Evolutionary conservation across 2,329 filamentous ascomycete genomes (phyloP).

Genomic region (Botrytis sinoallii): DNA sequence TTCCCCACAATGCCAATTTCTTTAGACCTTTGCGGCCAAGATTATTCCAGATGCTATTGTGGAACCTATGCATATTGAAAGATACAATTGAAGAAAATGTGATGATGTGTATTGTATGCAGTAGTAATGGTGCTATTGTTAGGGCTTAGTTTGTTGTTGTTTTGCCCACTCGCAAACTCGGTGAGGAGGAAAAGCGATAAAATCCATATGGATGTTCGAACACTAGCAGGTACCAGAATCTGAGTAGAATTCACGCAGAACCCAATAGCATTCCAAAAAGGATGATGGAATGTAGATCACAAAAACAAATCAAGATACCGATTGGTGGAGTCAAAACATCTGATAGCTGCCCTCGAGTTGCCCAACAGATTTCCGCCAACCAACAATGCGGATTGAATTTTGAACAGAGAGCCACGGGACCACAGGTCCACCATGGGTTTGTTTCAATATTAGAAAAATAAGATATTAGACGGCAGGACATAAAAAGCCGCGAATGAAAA

Average conservation of each 20-base stretch:
- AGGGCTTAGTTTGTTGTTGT: too few species aligned
- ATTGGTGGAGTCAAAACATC: slow-evolving; percentile 2
- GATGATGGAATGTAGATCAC: not conserved
- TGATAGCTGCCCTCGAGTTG: not conserved
- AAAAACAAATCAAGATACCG: not conserved
- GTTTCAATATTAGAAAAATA: not conserved
- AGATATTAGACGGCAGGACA: not conserved
- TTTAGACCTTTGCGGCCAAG: not conserved
- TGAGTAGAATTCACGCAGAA: not conserved
- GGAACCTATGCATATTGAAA: not conserved
- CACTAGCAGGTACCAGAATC: not conserved
- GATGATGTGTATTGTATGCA: not conserved
- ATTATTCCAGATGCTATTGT: not conserved
- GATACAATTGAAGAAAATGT: not conserved
- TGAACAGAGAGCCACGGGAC: not conserved
- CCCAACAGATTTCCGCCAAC: not conserved
- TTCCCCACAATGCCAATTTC: not conserved
- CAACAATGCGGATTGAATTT: not conserved
- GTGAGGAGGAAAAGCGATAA: not conserved
- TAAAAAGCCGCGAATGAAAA: slow-evolving; percentile 2
- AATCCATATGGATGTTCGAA: not conserved
- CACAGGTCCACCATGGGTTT: not conserved
- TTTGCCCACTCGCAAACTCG: not conserved
- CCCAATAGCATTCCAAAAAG: not conserved
- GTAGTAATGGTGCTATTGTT: not conserved